phyloP scores from a whole-genome alignment of 345 rosid species.

The Dipteronia dyeriana region DNA sequence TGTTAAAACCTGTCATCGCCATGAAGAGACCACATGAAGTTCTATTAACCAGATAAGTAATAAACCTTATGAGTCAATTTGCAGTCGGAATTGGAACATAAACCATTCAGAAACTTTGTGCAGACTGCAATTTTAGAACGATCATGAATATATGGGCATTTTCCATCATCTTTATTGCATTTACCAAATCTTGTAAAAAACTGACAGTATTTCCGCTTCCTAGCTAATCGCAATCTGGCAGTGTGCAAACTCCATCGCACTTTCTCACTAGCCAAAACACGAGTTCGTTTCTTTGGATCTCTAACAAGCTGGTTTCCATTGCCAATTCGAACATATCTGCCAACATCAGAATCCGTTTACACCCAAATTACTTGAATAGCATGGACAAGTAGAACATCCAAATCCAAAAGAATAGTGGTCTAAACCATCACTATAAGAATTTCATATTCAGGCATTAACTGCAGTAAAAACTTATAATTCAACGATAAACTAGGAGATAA shows the following conservation, averaged over 20 bases:
- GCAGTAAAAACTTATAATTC: background rate
- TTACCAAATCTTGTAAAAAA: conserved; percentile 96
- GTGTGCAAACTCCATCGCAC: conserved; percentile 97
- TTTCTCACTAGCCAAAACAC: conserved; percentile 91
- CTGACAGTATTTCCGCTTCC: conserved; percentile 82
- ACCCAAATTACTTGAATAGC: background rate
- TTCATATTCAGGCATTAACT: conserved; percentile 6
- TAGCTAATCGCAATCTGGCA: conserved; percentile 78
- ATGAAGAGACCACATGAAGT: conserved; percentile 13
- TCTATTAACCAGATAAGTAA: conserved; percentile 22
- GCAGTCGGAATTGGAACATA: conserved; percentile 72
- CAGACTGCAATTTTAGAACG: conserved; percentile 92
- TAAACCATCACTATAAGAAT: background rate
- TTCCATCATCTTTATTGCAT: conserved; percentile 93
- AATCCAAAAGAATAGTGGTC: background rate
- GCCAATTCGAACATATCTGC: conserved; percentile 94
- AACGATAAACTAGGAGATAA: background rate
- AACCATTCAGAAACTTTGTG: conserved; percentile 87
- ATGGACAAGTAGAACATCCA: background rate
- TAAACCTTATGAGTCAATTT: conserved; percentile 93
- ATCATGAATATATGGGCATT: conserved; percentile 91
- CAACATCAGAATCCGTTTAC: conserved; percentile 22
- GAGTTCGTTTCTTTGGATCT: conserved; percentile 90
- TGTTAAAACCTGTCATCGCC: conserved; percentile 5
- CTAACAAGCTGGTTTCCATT: conserved; percentile 94